Evolutionary conservation across 2,329 filamentous ascomycete species (phyloP).

Genomic region (Piedraia hortae): DNA sequence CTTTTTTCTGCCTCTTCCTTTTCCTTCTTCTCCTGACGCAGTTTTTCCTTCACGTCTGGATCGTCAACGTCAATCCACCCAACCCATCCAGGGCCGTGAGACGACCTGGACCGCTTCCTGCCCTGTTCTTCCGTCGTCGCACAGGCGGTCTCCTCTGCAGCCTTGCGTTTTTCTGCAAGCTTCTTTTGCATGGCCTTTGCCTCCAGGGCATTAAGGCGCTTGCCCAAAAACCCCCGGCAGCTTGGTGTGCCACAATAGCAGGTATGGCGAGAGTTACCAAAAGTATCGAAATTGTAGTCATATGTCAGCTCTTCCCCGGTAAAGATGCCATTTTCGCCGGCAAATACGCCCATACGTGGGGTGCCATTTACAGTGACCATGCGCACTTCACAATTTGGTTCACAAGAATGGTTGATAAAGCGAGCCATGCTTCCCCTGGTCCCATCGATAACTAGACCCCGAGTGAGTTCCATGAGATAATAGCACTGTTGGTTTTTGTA

Average conservation of each 20-base stretch:
- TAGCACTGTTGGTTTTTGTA: constrained; percentile 96
- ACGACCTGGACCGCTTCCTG: constrained; percentile 8
- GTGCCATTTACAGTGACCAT: constrained; percentile 94
- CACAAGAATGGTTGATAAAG: constrained; percentile 94
- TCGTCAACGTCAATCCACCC: constrained; percentile 11
- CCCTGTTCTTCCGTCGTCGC: constrained; percentile 8
- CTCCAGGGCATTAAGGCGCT: constrained; percentile 10
- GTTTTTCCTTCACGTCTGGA: constrained; percentile 7
- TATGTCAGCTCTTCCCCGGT: constrained; percentile 92
- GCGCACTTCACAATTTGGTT: constrained; percentile 52
- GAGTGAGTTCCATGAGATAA: constrained; percentile 95
- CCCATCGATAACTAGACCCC: constrained; percentile 95
- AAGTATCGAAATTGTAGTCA: constrained; percentile 46
- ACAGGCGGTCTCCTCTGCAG: constrained; percentile 7
- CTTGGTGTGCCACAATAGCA: constrained; percentile 33
- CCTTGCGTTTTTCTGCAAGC: constrained; percentile 6
- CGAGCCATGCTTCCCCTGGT: constrained; percentile 86
- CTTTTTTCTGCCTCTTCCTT: constrained; percentile 9
- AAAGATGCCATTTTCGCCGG: constrained; percentile 66
- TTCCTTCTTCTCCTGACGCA: constrained; percentile 8
- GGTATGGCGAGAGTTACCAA: constrained; percentile 17
- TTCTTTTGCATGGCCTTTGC: constrained; percentile 9
- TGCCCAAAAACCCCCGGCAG: constrained; percentile 30
- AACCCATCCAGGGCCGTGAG: constrained; percentile 8
- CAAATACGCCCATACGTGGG: constrained; percentile 88